Conservation (phyloP, 176 grass and related monocot genomes). For the Bonia amplexicaulis region DNA sequence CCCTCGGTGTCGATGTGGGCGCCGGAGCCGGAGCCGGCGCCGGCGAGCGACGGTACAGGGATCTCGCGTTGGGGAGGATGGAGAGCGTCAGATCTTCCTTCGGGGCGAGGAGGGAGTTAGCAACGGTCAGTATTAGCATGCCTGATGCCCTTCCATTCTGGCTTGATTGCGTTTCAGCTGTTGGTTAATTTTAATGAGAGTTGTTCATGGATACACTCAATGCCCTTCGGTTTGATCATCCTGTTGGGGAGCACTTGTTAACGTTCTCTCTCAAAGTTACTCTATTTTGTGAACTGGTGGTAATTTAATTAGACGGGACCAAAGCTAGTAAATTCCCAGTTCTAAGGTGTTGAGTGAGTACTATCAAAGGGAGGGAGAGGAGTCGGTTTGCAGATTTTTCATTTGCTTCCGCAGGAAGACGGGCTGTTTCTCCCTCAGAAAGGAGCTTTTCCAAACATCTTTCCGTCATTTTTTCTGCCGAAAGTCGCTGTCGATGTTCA, state of each 20-base stretch:
- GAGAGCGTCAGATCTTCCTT: constrained; percentile 45
- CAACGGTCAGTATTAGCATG: constrained; percentile 21
- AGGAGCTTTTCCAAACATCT: not conserved
- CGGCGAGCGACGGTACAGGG: constrained; percentile 38
- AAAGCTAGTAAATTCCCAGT: not conserved
- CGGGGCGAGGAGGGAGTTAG: constrained; percentile 24
- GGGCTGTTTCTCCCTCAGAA: not conserved
- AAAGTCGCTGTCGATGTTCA: not conserved
- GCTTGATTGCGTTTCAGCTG: not conserved
- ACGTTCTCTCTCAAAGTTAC: not conserved
- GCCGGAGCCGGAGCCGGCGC: not conserved
- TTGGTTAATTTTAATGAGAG: not conserved
- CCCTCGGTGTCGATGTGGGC: not conserved
- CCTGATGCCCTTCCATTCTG: not conserved
- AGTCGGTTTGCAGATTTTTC: not conserved
- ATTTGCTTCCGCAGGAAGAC: not conserved
- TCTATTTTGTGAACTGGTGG: not conserved
- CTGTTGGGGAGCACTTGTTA: not conserved
- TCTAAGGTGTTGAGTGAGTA: not conserved
- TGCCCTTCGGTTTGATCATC: not conserved
- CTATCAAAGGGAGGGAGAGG: not conserved
- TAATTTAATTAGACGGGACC: not conserved
- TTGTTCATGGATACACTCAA: not conserved
- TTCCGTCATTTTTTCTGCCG: constrained; percentile 1
- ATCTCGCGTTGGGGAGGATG: constrained; percentile 31